Evolutionary conservation across 1,284 basidiomycete species (phyloP).

Genomic region (Golubevia sp.): DNA sequence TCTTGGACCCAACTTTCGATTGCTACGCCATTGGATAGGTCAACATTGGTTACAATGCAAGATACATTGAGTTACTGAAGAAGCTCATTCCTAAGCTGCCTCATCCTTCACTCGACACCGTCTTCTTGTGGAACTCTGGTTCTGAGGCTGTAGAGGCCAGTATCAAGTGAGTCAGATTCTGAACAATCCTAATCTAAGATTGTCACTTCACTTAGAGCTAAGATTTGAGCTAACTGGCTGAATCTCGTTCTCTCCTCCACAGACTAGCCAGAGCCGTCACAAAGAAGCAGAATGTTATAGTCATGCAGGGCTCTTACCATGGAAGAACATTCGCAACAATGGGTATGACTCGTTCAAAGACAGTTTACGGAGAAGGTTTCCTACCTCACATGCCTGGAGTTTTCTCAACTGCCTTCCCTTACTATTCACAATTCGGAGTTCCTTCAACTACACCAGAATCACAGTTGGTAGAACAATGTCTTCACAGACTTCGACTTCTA

Average conservation of each 20-base stretch:
- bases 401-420: constrained; percentile 82
- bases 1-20: no score
- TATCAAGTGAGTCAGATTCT: no score
- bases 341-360: constrained; percentile 87
- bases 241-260: no score
- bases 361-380: constrained; percentile 79
- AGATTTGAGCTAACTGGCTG: no score
- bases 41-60: constrained; percentile 46
- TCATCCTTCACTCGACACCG: no score
- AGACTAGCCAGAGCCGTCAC: constrained; percentile 74
- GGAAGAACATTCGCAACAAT: constrained; percentile 71
- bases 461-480: constrained; percentile 72
- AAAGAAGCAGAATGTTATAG: constrained; percentile 81
- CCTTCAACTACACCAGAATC: constrained; percentile 70
- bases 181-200: no score
- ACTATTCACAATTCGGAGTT: constrained; percentile 84
- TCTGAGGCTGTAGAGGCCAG: no score
- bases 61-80: constrained; percentile 41
- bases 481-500: constrained; percentile 82
- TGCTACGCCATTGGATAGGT: constrained; percentile 12
- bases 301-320: constrained; percentile 71
- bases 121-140: no score
- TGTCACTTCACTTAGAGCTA: no score
- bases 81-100: constrained; percentile 30
- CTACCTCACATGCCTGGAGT: constrained; percentile 85